Evolutionary conservation across 2,329 filamentous ascomycete species (phyloP).

Genomic region (Paraconiothyrium sp.): DNA sequence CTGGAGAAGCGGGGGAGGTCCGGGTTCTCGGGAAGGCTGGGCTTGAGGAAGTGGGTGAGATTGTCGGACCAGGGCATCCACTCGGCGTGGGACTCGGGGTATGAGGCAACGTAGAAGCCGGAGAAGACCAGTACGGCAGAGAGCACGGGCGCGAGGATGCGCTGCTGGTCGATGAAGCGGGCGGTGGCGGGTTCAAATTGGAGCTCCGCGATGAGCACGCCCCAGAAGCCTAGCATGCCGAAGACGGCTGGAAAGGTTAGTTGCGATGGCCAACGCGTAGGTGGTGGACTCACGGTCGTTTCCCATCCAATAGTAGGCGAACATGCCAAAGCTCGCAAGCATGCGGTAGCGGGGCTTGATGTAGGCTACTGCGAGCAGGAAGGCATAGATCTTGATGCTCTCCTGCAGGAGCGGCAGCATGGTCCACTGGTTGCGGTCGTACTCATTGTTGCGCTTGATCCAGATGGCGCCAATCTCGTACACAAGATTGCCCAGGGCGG

Average conservation of each 20-base stretch:
- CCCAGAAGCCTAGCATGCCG: conserved; percentile 20
- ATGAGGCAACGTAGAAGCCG: conserved; percentile 18
- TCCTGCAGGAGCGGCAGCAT: conserved; percentile 22
- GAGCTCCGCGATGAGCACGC: conserved; percentile 20
- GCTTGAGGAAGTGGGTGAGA: conserved; percentile 14
- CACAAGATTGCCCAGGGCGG: conserved; percentile 13
- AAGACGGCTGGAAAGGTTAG: conserved; percentile 18
- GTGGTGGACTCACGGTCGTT: conserved; percentile 14
- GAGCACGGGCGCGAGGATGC: conserved; percentile 13
- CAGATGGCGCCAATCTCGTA: conserved; percentile 17
- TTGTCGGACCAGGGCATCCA: conserved; percentile 19
- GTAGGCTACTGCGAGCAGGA: conserved; percentile 18
- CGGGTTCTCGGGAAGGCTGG: conserved; percentile 16
- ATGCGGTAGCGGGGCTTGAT: conserved; percentile 16
- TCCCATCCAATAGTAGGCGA: conserved; percentile 17
- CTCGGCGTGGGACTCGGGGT: conserved; percentile 18
- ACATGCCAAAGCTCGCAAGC: conserved; percentile 16
- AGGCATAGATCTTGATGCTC: conserved; percentile 19
- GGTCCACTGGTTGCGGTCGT: conserved; percentile 21
- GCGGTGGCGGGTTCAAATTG: conserved; percentile 18
- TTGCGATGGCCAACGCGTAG: background rate
- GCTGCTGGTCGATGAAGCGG: conserved; percentile 17
- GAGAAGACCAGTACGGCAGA: conserved; percentile 17
- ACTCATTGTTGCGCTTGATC: conserved; percentile 21
- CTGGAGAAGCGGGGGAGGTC: conserved; percentile 18